These are phyloP conservation scores for Oxyria digyna DNA, from an alignment of 148 eudicot genomes.

Conservation along the genomic window DNA sequence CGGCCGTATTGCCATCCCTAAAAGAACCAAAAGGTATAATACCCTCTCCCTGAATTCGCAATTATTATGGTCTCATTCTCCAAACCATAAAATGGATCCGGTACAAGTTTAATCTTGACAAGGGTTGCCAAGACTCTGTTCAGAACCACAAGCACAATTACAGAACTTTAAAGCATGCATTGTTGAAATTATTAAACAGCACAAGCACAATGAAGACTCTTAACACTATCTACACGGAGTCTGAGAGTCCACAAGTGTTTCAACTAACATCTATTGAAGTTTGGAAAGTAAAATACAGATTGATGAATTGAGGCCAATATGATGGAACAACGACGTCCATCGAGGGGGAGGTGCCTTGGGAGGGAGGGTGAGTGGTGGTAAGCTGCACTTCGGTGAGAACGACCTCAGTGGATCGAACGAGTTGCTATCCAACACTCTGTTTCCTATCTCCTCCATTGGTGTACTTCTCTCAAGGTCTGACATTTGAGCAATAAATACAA, in stretches of 20 bases:
- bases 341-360: constrained; percentile 38
- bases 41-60: constrained; percentile 87
- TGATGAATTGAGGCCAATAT: background rate
- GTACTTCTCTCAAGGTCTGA: background rate
- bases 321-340: constrained; percentile 66
- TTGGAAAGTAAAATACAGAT: background rate
- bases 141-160: background rate
- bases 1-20: too few relatives aligned
- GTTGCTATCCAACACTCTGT: constrained; percentile 80
- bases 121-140: constrained; percentile 86
- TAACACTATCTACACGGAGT: background rate
- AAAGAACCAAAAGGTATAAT: constrained; percentile 95
- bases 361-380: constrained; percentile 76
- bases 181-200: background rate
- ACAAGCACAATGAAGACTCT: background rate
- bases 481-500: too few relatives aligned
- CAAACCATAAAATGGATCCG: constrained; percentile 94
- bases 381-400: constrained; percentile 61
- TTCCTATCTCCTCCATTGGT: constrained; percentile 51
- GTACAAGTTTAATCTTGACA: constrained; percentile 57
- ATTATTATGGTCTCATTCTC: constrained; percentile 75
- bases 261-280: background rate
- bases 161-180: background rate
- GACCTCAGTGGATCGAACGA: constrained; percentile 71
- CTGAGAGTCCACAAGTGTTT: background rate